Conservation (phyloP, 2,329 filamentous ascomycete genomes). For the Nothophoma quercina region DNA sequence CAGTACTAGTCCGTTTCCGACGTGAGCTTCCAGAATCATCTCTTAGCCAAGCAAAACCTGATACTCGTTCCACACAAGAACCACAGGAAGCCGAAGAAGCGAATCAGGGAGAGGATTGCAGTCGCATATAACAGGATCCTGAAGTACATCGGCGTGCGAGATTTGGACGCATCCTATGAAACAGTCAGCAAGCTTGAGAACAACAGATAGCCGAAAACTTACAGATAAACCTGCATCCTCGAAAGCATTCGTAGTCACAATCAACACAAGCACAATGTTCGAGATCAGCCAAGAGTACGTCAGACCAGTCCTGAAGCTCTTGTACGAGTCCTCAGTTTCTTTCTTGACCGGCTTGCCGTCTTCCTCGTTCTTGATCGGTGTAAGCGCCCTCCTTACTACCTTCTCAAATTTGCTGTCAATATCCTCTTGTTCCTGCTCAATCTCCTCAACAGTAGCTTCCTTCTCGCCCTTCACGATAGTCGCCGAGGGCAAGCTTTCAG, state of each 20-base stretch:
- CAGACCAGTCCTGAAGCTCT: slow-evolving; percentile 16
- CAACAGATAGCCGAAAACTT: no score
- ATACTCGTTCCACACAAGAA: slow-evolving; percentile 15
- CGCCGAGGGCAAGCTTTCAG: slow-evolving; percentile 87
- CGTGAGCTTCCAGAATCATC: no score
- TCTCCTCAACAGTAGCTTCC: slow-evolving; percentile 74
- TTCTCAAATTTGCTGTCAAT: slow-evolving; percentile 94
- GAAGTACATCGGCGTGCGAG: slow-evolving; percentile 21
- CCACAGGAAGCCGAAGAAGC: slow-evolving; percentile 21
- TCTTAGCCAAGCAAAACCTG: slow-evolving; percentile 5
- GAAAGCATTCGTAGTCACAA: slow-evolving; percentile 18
- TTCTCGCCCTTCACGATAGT: slow-evolving; percentile 78
- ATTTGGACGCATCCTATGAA: slow-evolving; percentile 11
- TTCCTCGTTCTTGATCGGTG: slow-evolving; percentile 22
- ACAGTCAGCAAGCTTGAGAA: no score
- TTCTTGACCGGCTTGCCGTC: not conserved
- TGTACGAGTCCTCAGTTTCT: slow-evolving; percentile 9
- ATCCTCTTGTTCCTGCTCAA: slow-evolving; percentile 93
- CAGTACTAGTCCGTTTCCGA: no score
- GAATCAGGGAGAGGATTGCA: slow-evolving; percentile 13
- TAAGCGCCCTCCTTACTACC: slow-evolving; percentile 80
- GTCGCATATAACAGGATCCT: slow-evolving; percentile 20
- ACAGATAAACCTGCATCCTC: slow-evolving; percentile 12
- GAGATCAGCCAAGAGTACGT: slow-evolving; percentile 21
- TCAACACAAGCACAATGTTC: slow-evolving; percentile 17